Percentiles rank a stretch among this genome's conserved stretches.
These are phyloP conservation scores for Orychophragmus violaceus DNA, from an alignment of 345 rosid species.

Conservation along the genomic window DNA sequence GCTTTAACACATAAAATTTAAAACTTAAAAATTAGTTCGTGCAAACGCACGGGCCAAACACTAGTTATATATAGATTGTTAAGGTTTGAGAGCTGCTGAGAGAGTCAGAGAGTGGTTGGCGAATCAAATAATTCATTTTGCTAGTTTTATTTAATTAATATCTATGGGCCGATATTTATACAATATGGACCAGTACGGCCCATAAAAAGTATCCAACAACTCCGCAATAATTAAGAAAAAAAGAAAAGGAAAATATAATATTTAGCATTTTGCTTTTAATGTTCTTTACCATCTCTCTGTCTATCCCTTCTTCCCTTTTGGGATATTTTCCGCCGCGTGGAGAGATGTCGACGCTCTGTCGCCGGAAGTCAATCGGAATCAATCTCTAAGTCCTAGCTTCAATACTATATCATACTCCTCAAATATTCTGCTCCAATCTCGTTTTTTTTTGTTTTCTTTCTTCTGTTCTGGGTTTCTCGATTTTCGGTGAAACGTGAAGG, in stretches of 20 bases:
- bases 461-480: not conserved
- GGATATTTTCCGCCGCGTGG: constrained; percentile 31
- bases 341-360: constrained; percentile 24
- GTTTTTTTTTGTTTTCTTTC: not conserved
- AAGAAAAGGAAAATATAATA: not conserved
- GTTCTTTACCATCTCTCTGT: not conserved
- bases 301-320: constrained; percentile 24
- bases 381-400: not conserved
- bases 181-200: constrained; percentile 6
- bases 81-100: not conserved
- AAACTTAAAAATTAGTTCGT: no score
- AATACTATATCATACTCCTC: not conserved
- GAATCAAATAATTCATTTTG: not conserved
- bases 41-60: no score
- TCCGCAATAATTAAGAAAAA: not conserved
- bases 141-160: not conserved
- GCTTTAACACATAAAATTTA: no score
- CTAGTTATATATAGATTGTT: not conserved
- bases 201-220: constrained; percentile 17
- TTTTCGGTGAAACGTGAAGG: not conserved
- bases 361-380: constrained; percentile 33
- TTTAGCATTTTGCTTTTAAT: not conserved
- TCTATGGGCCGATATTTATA: constrained; percentile 1
- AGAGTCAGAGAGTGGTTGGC: constrained; percentile 2
- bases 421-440: not conserved